Conservation (phyloP, 768 basidiomycete species). For the Galerina marginata region DNA sequence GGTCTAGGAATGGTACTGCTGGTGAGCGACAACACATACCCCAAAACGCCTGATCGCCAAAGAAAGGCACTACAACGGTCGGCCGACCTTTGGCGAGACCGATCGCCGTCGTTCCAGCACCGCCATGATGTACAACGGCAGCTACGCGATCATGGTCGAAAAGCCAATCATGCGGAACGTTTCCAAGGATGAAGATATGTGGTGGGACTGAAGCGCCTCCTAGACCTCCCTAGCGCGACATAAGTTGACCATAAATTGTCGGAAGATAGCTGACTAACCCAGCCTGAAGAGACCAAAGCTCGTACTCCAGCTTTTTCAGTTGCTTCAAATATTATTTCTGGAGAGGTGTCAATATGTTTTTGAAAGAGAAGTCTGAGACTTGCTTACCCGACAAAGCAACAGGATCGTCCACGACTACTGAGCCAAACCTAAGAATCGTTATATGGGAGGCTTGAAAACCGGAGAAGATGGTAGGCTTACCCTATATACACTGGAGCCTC, state of each 20-base stretch:
- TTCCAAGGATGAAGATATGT: slow-evolving; percentile 66
- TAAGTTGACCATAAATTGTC: not conserved
- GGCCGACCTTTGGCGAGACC: slow-evolving; percentile 64
- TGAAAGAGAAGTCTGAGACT: not conserved
- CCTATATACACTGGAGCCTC: slow-evolving; percentile 65
- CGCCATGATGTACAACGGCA: slow-evolving; percentile 69
- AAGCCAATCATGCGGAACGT: slow-evolving; percentile 74
- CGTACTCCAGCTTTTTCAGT: slow-evolving; percentile 58
- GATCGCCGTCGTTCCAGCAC: slow-evolving; percentile 70
- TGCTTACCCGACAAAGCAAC: slow-evolving; percentile 52
- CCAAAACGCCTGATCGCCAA: slow-evolving; percentile 69
- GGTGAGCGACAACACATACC: slow-evolving; percentile 37
- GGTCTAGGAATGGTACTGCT: no score
- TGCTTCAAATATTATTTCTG: slow-evolving; percentile 64
- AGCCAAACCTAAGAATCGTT: slow-evolving; percentile 53
- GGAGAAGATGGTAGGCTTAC: slow-evolving; percentile 25
- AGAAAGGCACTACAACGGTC: slow-evolving; percentile 68
- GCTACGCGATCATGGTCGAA: slow-evolving; percentile 58
- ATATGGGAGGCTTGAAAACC: not conserved
- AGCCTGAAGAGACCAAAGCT: slow-evolving; percentile 68
- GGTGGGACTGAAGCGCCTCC: slow-evolving; percentile 56
- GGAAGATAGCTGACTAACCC: slow-evolving; percentile 39
- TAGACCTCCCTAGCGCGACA: slow-evolving; percentile 49
- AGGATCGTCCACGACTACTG: slow-evolving; percentile 63
- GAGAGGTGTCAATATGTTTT: not conserved